Evolutionary conservation across 2,329 filamentous ascomycete species (phyloP).

Genomic region (Aspergillus proliferans): DNA sequence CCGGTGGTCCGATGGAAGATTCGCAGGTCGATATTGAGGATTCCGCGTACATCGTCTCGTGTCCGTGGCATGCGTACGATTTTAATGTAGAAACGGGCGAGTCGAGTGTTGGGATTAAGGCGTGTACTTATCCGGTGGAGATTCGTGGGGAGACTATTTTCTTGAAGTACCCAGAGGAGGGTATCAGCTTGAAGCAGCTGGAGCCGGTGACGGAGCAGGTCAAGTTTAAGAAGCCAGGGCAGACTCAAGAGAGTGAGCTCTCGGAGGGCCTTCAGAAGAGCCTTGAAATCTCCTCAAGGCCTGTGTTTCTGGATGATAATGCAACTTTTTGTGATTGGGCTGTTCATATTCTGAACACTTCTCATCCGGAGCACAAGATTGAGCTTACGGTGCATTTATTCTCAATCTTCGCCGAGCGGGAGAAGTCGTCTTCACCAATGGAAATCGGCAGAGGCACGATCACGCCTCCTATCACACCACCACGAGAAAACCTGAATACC

Average conservation of each 20-base stretch:
- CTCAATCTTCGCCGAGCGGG: constrained; percentile 34
- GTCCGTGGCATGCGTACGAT: constrained; percentile 46
- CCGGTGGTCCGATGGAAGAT: constrained; percentile 42
- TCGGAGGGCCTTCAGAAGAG: background rate
- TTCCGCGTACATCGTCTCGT: constrained; percentile 43
- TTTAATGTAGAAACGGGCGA: constrained; percentile 46
- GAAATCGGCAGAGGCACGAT: constrained; percentile 34
- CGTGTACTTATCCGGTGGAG: constrained; percentile 42
- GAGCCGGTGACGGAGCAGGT: constrained; percentile 43
- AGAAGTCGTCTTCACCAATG: constrained; percentile 37
- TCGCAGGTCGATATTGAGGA: constrained; percentile 45
- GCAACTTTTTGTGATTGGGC: constrained; percentile 46
- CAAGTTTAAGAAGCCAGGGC: constrained; percentile 35
- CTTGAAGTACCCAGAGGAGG: constrained; percentile 24
- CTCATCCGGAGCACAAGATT: constrained; percentile 43
- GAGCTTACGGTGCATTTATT: constrained; percentile 42
- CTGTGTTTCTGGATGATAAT: constrained; percentile 31
- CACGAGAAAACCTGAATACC: constrained; percentile 34
- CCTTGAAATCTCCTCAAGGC: background rate
- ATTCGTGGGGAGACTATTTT: constrained; percentile 29
- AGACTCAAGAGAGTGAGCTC: constrained; percentile 4
- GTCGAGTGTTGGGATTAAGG: constrained; percentile 43
- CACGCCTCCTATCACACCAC: constrained; percentile 35
- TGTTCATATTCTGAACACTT: constrained; percentile 41
- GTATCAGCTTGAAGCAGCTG: constrained; percentile 25